Percentiles rank a stretch among this genome's conserved stretches.
Conservation (phyloP, 2,329 filamentous ascomycete species). For the Byssothecium circinans region DNA sequence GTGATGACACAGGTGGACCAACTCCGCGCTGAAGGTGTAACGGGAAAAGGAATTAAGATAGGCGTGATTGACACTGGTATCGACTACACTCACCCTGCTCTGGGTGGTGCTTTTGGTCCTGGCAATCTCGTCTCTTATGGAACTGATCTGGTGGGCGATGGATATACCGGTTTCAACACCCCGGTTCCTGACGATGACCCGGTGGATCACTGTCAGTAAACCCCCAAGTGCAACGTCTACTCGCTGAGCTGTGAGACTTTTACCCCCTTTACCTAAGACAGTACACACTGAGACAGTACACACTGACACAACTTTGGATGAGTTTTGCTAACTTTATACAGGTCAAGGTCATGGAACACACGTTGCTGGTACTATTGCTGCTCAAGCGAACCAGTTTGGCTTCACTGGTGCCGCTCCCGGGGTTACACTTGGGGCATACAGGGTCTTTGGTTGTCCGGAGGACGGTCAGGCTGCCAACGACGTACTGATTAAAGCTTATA, state of each 20-base stretch:
- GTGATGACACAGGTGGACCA: conserved; percentile 39
- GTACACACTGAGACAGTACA: too few species aligned
- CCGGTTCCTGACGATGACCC: conserved; percentile 55
- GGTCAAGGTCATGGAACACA: conserved; percentile 61
- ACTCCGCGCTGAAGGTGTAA: conserved; percentile 50
- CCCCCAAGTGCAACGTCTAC: too few species aligned
- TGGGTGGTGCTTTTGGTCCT: conserved; percentile 65
- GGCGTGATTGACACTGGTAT: conserved; percentile 48
- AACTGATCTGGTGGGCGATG: conserved; percentile 61
- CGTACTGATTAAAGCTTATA: conserved; percentile 61
- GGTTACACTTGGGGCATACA: conserved; percentile 23
- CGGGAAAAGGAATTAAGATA: conserved; percentile 50
- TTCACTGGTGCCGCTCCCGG: conserved; percentile 25
- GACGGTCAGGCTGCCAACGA: conserved; percentile 59
- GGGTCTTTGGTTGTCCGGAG: conserved; percentile 30
- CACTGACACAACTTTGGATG: too few species aligned
- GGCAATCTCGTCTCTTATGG: conserved; percentile 62
- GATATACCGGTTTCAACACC: conserved; percentile 38
- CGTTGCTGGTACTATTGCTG: conserved; percentile 62
- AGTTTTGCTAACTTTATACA: too few species aligned
- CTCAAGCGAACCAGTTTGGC: conserved; percentile 43
- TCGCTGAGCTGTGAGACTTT: too few species aligned
- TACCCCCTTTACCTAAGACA: too few species aligned
- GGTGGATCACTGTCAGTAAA: conserved; percentile 52
- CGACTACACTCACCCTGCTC: conserved; percentile 64